These are phyloP conservation scores for Phylloporus arenicola DNA, from an alignment of 768 basidiomycete species.

Conservation along the genomic window DNA sequence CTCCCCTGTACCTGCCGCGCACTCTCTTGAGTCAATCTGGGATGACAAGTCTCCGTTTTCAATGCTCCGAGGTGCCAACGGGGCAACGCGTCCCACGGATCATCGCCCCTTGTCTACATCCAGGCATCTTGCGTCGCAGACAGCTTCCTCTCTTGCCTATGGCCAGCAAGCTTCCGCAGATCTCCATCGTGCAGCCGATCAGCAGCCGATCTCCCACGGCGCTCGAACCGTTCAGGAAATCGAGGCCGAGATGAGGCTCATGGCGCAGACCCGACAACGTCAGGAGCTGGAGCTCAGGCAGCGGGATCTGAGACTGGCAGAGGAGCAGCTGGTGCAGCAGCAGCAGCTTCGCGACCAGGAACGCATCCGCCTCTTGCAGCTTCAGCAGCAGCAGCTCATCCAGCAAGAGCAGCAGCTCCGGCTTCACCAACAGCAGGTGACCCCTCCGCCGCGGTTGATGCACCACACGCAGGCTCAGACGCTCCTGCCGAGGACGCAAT, in stretches of 20 bases:
- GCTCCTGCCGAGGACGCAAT: slow-evolving; percentile 55
- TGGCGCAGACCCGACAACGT: slow-evolving; percentile 39
- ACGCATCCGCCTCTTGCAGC: slow-evolving; percentile 37
- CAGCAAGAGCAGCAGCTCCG: slow-evolving; percentile 34
- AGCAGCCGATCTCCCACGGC: slow-evolving; percentile 33
- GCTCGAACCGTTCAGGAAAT: slow-evolving; percentile 74
- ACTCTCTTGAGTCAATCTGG: slow-evolving; percentile 73
- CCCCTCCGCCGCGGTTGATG: slow-evolving; percentile 71
- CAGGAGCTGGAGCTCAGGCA: slow-evolving; percentile 43
- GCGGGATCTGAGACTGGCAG: slow-evolving; percentile 33
- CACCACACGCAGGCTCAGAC: slow-evolving; percentile 22
- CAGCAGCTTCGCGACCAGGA: slow-evolving; percentile 41
- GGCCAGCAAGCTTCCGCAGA: slow-evolving; percentile 29
- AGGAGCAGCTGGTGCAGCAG: slow-evolving; percentile 35
- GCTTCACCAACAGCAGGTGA: slow-evolving; percentile 35
- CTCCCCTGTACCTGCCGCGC: slow-evolving; percentile 36
- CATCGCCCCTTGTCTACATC: slow-evolving; percentile 24
- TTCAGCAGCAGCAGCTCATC: slow-evolving; percentile 38
- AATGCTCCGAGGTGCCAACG: slow-evolving; percentile 52
- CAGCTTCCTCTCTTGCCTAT: slow-evolving; percentile 21
- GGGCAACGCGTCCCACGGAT: slow-evolving; percentile 38
- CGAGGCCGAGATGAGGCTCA: slow-evolving; percentile 76
- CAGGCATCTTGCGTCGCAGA: slow-evolving; percentile 21
- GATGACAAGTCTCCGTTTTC: slow-evolving; percentile 76
- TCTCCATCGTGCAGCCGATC: slow-evolving; percentile 35